Base-by-base conservation (phyloP, 176 grass and related monocot species). In the Cenchrus fungigraminus region DNA sequence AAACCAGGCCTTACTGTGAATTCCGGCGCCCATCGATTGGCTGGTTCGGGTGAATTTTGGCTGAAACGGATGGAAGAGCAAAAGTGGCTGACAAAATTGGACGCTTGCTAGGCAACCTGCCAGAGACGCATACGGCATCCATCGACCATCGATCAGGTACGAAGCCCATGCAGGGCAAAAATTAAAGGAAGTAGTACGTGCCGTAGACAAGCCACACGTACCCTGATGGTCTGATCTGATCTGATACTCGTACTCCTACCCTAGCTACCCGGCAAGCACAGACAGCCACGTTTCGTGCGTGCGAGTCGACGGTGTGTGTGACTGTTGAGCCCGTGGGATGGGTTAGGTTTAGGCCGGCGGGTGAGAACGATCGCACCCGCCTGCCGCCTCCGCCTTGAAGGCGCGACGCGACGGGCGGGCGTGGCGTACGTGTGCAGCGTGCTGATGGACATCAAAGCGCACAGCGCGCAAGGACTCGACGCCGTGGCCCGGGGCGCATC, bases 301-400 rank as follows among this genome's bases (percentile, higher is more conserved):
- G 19, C 47, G 47, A 28, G 19, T 32, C 47, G 59, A 9, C 42
- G 47, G 47, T 29, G 47, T 50, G 12, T 2, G 3, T 9, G 16
- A 40, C 37, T 40, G 37, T 40, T 2, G 17, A 51, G 77, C 61
- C 61, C 40, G 6, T 20, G 57, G 20, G 7, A 60, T 20, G 2
- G 8, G 17, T 1, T 2, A 58, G 57, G 76, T 52, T 72, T 79
- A 68, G 70, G 83, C 37, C 37, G 37, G 37, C 83, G 53, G 77
- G 83, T 1, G 71, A 82, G 64, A 86, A 60, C 64, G 83, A 89
- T 79, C n/a, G 70, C 76, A 12, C 40, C 19, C 8, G 12, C 28
- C 9, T 51, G 6, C 68, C 50, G 69, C 62, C 69, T 75, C 7
- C 50, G 69, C 53, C 77, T 80, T 80, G 9, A 84, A 68, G 61